These are phyloP conservation scores for Fraxinus nigra DNA, from an alignment of 305 asterid genomes.

Conservation along the genomic window DNA sequence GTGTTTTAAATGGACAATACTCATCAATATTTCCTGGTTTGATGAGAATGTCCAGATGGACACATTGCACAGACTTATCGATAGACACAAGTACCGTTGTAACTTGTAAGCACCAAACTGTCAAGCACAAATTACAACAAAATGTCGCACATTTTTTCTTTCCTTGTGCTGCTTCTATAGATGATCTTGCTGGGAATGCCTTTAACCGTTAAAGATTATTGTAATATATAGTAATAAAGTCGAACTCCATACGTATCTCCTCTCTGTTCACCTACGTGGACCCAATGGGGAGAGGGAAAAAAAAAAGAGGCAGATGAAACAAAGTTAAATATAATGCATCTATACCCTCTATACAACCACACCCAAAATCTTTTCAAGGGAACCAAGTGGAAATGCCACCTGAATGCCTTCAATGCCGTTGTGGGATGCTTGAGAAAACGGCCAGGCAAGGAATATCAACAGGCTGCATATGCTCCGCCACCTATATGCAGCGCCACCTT, in stretches of 20 bases:
- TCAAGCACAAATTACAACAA: not conserved
- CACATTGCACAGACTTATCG: not conserved
- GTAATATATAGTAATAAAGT: not conserved
- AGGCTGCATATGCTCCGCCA: conserved; percentile 2
- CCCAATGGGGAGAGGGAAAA: not conserved
- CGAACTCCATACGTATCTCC: not conserved
- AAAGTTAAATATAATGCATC: conserved; percentile 13
- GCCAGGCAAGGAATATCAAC: not conserved
- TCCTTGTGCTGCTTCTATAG: not conserved
- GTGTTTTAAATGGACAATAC: not conserved
- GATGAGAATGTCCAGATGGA: not conserved
- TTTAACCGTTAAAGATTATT: not conserved
- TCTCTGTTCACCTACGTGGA: conserved; percentile 13
- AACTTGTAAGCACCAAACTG: not conserved
- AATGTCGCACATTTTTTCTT: not conserved
- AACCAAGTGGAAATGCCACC: conserved; percentile 24
- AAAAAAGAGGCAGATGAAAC: not conserved
- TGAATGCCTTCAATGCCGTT: conserved; percentile 18
- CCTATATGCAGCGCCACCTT: not conserved
- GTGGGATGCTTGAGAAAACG: not conserved
- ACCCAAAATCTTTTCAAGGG: conserved; percentile 36
- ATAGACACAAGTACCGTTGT: not conserved
- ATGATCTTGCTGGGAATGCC: not conserved
- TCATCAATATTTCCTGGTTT: not conserved
- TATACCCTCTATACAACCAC: conserved; percentile 40